phyloP scores from a whole-genome alignment of 805 yeast genomes.

The Komagataella pastoris region DNA sequence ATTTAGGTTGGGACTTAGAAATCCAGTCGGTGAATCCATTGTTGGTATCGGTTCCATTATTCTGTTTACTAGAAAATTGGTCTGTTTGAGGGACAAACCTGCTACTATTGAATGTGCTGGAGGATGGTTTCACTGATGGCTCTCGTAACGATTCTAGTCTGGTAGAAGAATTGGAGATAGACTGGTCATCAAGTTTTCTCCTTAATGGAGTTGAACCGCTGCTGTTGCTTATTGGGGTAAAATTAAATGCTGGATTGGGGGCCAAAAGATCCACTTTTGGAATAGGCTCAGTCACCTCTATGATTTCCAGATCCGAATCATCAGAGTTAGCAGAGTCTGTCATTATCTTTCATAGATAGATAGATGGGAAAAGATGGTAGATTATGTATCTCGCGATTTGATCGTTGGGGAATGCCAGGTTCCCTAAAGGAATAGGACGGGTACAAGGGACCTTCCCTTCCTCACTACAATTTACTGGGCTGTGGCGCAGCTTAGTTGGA shows the following conservation, averaged over 20 bases:
- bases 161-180: neutral
- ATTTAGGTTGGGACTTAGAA: neutral
- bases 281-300: neutral
- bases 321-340: neutral
- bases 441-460: neutral
- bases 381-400: neutral
- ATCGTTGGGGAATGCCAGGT: neutral
- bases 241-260: neutral
- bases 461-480: neutral
- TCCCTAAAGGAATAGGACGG: neutral
- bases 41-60: neutral
- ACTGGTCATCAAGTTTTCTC: neutral
- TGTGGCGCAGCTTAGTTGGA: no score
- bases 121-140: neutral
- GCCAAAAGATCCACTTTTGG: neutral
- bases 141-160: neutral
- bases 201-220: neutral
- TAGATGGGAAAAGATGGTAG: neutral
- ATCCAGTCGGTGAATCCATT: neutral
- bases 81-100: neutral
- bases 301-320: neutral
- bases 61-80: neutral
- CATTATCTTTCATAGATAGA: neutral
- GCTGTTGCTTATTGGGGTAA: neutral
- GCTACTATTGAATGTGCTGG: neutral